phyloP scores from a whole-genome alignment of 2,329 filamentous ascomycete species.

The Lecanicillium sp. region DNA sequence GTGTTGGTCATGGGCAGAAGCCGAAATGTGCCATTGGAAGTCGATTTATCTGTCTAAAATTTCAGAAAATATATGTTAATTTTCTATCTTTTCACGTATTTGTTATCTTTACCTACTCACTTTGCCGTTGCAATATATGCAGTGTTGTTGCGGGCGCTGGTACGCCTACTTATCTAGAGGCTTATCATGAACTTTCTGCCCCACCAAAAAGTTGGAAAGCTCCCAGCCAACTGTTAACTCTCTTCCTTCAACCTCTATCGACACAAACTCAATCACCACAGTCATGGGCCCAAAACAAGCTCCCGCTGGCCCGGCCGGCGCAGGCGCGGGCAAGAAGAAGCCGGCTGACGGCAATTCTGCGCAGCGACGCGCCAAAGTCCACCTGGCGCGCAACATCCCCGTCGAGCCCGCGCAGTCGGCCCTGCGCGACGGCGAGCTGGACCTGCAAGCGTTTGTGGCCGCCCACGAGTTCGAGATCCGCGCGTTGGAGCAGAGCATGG shows the following conservation, averaged over 20 bases:
- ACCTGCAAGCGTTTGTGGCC: slow-evolving; percentile 77
- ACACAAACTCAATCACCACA: slow-evolving; percentile 16
- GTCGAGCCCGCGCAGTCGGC: slow-evolving; percentile 45
- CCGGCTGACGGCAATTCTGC: slow-evolving; percentile 17
- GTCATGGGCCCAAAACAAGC: slow-evolving; percentile 23
- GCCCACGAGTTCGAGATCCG: slow-evolving; percentile 86
- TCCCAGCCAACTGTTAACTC: not conserved
- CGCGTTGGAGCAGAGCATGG: slow-evolving; percentile 77
- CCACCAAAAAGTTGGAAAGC: slow-evolving; percentile 9
- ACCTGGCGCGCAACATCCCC: slow-evolving; percentile 44
- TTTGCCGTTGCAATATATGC: too few relatives aligned
- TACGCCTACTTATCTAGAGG: too few relatives aligned
- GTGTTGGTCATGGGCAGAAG: too few relatives aligned
- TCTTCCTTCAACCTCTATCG: slow-evolving; percentile 6
- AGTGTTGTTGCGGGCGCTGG: too few relatives aligned
- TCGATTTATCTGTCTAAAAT: too few relatives aligned
- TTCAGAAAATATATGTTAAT: too few relatives aligned
- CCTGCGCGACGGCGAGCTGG: slow-evolving; percentile 68
- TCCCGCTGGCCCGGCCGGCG: slow-evolving; percentile 22
- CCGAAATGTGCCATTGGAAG: too few relatives aligned
- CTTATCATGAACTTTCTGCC: too few relatives aligned
- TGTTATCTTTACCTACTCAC: too few relatives aligned
- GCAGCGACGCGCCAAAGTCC: slow-evolving; percentile 41
- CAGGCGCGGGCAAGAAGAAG: slow-evolving; percentile 21
- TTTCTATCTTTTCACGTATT: too few relatives aligned